Evolutionary conservation across 768 basidiomycete genomes (phyloP).

Genomic region (Myochromella boudieri): DNA sequence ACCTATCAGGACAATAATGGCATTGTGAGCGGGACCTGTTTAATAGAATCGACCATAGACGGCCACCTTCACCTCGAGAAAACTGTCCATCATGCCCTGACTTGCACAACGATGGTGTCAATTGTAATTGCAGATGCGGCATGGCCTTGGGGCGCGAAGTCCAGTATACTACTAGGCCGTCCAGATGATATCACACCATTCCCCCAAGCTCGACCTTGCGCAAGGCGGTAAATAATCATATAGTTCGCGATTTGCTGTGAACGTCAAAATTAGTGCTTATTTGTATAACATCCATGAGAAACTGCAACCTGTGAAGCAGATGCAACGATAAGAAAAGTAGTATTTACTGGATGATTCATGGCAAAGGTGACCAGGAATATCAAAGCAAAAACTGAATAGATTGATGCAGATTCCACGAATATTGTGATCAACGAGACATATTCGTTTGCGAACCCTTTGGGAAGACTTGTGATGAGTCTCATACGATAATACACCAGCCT

Average conservation of each 20-base stretch:
- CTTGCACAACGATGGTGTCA: no score
- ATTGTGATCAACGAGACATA: slow-evolving; percentile 36
- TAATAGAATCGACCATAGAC: no score
- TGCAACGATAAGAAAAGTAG: slow-evolving; percentile 32
- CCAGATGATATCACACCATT: background rate
- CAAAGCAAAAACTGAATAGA: slow-evolving; percentile 38
- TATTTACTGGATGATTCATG: slow-evolving; percentile 33
- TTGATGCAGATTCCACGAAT: slow-evolving; percentile 41
- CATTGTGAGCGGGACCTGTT: no score
- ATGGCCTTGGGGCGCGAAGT: background rate
- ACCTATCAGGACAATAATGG: no score
- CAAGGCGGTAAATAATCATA: slow-evolving; percentile 39
- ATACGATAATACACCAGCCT: slow-evolving; percentile 33
- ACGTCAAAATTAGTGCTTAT: background rate
- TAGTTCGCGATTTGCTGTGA: slow-evolving; percentile 33
- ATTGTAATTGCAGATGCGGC: no score
- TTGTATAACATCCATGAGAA: background rate
- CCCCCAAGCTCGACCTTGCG: slow-evolving; percentile 37
- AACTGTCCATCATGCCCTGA: no score
- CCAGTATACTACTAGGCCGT: background rate
- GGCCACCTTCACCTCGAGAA: no score
- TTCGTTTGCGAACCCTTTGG: slow-evolving; percentile 27
- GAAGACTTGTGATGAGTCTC: slow-evolving; percentile 24
- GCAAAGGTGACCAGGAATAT: slow-evolving; percentile 40
- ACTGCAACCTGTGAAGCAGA: slow-evolving; percentile 32